Evolutionary conservation across 495 filamentous ascomycete genomes (phyloP).

Genomic region (Emericellopsis terricola): DNA sequence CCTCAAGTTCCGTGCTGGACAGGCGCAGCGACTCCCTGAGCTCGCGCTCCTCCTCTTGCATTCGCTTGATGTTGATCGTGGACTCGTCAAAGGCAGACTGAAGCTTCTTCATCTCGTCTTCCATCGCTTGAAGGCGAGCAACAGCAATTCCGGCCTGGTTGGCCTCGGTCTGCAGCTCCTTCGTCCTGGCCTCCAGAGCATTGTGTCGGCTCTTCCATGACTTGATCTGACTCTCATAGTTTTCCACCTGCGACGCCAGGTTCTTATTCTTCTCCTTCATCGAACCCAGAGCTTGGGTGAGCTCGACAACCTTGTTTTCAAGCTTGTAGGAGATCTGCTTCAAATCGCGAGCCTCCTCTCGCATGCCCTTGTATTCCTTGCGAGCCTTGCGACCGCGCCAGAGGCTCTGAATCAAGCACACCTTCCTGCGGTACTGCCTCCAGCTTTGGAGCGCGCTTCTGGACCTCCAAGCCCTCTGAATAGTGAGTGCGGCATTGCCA

Average conservation of each 20-base stretch:
- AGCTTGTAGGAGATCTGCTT: constrained; percentile 98
- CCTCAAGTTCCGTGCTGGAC: constrained; percentile 60
- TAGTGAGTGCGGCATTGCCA: constrained; percentile 78
- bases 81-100: constrained; percentile 76
- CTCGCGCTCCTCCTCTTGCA: constrained; percentile 79
- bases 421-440: constrained; percentile 75
- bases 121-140: constrained; percentile 72
- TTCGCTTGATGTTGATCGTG: constrained; percentile 67
- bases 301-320: constrained; percentile 97
- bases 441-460: constrained; percentile 61
- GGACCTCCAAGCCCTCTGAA: constrained; percentile 80
- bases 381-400: constrained; percentile 81
- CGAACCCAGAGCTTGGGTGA: constrained; percentile 83
- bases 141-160: constrained; percentile 94
- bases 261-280: constrained; percentile 88
- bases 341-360: constrained; percentile 91
- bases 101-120: constrained; percentile 86
- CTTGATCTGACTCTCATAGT: constrained; percentile 88
- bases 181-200: constrained; percentile 72
- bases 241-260: constrained; percentile 76
- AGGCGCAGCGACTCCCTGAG: constrained; percentile 61
- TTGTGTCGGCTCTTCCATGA: constrained; percentile 87
- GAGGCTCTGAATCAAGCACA: constrained; percentile 79
- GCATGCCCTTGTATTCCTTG: constrained; percentile 66
- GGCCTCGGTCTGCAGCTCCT: constrained; percentile 87